These are phyloP conservation scores for Candida sp. DNA, from an alignment of 1,139 yeast species.

Conservation along the genomic window DNA sequence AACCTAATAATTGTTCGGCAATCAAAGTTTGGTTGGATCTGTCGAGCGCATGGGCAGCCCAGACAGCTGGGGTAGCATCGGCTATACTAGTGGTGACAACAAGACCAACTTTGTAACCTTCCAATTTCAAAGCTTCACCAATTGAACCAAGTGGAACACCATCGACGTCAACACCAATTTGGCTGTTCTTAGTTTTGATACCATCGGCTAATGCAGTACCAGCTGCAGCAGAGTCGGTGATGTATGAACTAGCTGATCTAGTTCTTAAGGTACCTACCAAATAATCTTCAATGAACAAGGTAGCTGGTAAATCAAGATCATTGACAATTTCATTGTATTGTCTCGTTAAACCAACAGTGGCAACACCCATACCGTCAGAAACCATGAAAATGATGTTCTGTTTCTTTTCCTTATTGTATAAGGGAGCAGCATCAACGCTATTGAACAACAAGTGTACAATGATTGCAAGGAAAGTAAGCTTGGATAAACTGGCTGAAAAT, in stretches of 20 bases:
- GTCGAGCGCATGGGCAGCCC: slow-evolving; percentile 65
- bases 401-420: slow-evolving; percentile 13
- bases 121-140: slow-evolving; percentile 75
- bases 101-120: slow-evolving; percentile 76
- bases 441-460: background rate
- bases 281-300: slow-evolving; percentile 59
- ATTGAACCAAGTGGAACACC: slow-evolving; percentile 75
- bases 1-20: slow-evolving; percentile 74
- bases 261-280: slow-evolving; percentile 80
- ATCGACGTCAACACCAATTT: slow-evolving; percentile 70
- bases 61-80: slow-evolving; percentile 81
- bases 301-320: slow-evolving; percentile 46
- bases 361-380: slow-evolving; percentile 92
- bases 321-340: slow-evolving; percentile 62
- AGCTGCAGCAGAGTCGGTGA: slow-evolving; percentile 93
- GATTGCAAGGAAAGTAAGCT: background rate
- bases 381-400: slow-evolving; percentile 79
- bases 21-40: slow-evolving; percentile 70
- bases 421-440: slow-evolving; percentile 7
- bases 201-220: slow-evolving; percentile 90
- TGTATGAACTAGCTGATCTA: slow-evolving; percentile 62
- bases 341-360: slow-evolving; percentile 72
- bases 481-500: background rate
- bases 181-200: slow-evolving; percentile 76
- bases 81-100: slow-evolving; percentile 81